Percentiles rank a stretch among this genome's conserved stretches.
phyloP scores from a whole-genome alignment of 768 basidiomycete species.

The Chalciporus chontae region DNA sequence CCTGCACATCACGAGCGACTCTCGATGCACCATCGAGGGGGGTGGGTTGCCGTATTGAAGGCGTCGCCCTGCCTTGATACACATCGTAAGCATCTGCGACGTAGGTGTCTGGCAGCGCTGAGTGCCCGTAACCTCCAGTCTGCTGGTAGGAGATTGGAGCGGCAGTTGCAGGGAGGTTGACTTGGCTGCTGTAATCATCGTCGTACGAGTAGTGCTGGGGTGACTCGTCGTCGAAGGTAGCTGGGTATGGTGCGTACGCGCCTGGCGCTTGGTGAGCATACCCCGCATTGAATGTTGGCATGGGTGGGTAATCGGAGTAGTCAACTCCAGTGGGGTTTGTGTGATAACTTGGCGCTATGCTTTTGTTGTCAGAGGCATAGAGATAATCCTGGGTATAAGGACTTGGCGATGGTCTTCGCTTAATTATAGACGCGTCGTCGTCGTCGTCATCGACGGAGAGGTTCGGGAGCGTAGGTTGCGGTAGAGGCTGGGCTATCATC shows the following conservation, averaged over 20 bases:
- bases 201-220: constrained; percentile 49
- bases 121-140: constrained; percentile 16
- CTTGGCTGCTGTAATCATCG: constrained; percentile 66
- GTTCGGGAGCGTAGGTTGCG: constrained; percentile 93
- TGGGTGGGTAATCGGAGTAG: constrained; percentile 55
- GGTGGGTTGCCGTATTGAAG: constrained; percentile 30
- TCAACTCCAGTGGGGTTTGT: constrained; percentile 40
- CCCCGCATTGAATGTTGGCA: constrained; percentile 71
- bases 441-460: constrained; percentile 81
- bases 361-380: constrained; percentile 49
- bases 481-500: constrained; percentile 71
- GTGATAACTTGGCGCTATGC: constrained; percentile 33
- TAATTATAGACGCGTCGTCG: constrained; percentile 51
- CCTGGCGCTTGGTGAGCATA: constrained; percentile 56
- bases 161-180: constrained; percentile 54
- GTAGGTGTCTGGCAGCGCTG: constrained; percentile 26
- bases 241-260: constrained; percentile 49
- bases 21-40: constrained; percentile 27
- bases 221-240: constrained; percentile 53
- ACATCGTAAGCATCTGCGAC: constrained; percentile 49
- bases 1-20: constrained; percentile 39
- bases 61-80: constrained; percentile 48
- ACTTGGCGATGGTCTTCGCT: constrained; percentile 54
- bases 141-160: constrained; percentile 54
- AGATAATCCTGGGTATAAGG: constrained; percentile 55